Evolutionary conservation across 306 rosid species (phyloP).

Genomic region (Sphenostylis stenocarpa): DNA sequence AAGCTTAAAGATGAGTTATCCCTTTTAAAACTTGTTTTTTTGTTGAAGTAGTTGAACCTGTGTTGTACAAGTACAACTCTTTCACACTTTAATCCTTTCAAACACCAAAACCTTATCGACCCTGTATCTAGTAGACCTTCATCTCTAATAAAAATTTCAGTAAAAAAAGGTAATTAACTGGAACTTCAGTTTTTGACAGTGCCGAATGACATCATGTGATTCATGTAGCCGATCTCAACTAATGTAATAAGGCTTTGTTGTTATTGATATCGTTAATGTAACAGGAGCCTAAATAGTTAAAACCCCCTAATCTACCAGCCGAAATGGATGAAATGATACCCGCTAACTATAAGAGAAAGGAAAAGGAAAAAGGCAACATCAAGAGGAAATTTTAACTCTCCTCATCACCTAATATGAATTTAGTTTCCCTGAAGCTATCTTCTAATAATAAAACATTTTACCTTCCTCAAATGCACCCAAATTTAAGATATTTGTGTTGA

Average conservation of each 20-base stretch:
- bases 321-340: not conserved
- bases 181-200: not conserved
- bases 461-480: not conserved
- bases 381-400: not conserved
- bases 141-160: not conserved
- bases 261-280: not conserved
- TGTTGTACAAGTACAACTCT: not conserved
- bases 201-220: not conserved
- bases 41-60: not conserved
- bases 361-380: not conserved
- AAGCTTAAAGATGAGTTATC: not conserved
- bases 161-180: not conserved
- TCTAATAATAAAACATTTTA: not conserved
- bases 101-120: conserved; percentile 26
- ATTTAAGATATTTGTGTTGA: not conserved
- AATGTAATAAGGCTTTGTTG: not conserved
- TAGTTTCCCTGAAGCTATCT: not conserved
- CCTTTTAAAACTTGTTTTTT: not conserved
- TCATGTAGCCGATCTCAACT: not conserved
- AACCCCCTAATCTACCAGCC: not conserved
- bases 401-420: not conserved
- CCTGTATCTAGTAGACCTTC: not conserved
- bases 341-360: not conserved
- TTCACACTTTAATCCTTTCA: conserved; percentile 20
- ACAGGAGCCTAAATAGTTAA: not conserved